Conservation (phyloP, 2,329 filamentous ascomycete species). For the Xenoacremonium recifei region DNA sequence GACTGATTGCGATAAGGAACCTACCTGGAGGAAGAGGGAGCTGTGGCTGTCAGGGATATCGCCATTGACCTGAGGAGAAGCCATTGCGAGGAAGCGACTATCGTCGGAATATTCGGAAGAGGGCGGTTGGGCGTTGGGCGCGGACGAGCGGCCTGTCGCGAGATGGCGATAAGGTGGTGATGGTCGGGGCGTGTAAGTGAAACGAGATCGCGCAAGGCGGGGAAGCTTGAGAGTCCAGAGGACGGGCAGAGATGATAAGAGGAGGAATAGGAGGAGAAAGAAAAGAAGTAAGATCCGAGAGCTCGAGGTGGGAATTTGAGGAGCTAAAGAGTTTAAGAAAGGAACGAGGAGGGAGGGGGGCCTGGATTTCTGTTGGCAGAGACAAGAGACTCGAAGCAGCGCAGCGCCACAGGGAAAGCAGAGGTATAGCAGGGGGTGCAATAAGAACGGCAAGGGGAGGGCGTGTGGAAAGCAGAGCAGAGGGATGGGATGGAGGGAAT, state of each 20-base stretch:
- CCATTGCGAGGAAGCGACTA: slow-evolving; percentile 35
- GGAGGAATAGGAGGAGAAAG: background rate
- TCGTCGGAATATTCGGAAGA: no score
- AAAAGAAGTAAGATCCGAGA: background rate
- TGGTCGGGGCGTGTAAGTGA: no score
- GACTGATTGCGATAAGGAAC: slow-evolving; percentile 10
- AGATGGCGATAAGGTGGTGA: background rate
- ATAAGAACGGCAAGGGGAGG: no score
- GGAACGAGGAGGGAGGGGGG: background rate
- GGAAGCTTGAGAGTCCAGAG: no score
- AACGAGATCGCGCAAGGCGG: no score
- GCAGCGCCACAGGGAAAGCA: no score
- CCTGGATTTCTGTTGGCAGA: no score
- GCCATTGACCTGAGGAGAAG: slow-evolving; percentile 48
- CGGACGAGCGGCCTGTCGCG: slow-evolving; percentile 2
- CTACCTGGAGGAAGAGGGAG: slow-evolving; percentile 52
- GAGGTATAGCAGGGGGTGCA: no score
- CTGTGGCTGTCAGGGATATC: slow-evolving; percentile 42
- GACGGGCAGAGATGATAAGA: background rate
- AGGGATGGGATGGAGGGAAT: no score
- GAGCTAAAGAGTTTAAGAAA: background rate
- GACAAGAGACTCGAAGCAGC: no score
- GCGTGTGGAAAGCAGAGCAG: no score
- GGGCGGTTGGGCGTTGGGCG: no score
- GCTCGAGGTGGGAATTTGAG: background rate